Conservation (phyloP, 129 eudicot genomes). For the Artemisia argyi region DNA sequence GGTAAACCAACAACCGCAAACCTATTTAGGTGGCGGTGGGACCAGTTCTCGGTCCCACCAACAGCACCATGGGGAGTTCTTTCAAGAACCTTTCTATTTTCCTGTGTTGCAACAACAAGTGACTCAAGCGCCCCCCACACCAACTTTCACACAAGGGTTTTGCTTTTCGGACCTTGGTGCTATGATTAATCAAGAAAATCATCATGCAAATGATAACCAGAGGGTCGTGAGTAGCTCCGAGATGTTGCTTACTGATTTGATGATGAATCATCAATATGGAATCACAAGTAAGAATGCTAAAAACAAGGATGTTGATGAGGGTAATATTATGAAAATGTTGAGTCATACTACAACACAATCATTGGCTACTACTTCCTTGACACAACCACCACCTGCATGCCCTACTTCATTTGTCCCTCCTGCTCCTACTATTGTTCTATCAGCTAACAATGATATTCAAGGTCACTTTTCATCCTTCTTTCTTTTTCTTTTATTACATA, state of each 20-base stretch:
- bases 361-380: conserved; percentile 28
- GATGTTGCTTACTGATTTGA: conserved; percentile 55
- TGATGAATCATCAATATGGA: conserved; percentile 47
- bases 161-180: conserved; percentile 39
- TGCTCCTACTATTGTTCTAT: conserved; percentile 31
- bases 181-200: conserved; percentile 24
- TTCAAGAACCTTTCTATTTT: conserved; percentile 56
- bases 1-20: conserved; percentile 49
- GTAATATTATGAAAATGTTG: conserved; percentile 47
- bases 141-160: conserved; percentile 47
- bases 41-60: conserved; percentile 15
- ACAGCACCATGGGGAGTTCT: conserved; percentile 34
- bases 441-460: conserved; percentile 46
- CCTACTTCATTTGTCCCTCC: conserved; percentile 21
- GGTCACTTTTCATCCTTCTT: conserved; percentile 35
- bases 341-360: conserved; percentile 29
- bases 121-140: conserved; percentile 9
- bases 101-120: conserved; percentile 25
- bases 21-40: conserved; percentile 21
- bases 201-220: conserved; percentile 20
- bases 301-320: conserved; percentile 39
- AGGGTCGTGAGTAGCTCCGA: conserved; percentile 41
- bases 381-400: conserved; percentile 21
- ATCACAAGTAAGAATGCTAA: conserved; percentile 20
- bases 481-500: neutral